Base-by-base conservation (phyloP, 176 grass and related monocot genomes). In the Raddia guianensis region DNA sequence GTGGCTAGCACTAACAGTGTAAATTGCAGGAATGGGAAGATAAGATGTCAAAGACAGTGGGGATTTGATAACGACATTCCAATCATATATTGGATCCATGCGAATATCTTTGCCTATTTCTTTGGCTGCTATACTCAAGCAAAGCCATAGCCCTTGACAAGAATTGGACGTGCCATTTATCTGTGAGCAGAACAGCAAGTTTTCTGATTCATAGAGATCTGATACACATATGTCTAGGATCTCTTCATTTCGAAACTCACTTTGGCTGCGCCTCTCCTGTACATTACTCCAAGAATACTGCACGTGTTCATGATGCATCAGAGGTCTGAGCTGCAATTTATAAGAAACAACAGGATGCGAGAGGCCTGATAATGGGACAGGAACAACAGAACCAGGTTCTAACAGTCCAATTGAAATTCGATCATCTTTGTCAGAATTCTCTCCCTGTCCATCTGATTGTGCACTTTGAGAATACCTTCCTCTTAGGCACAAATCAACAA, bases 51-150 rank as follows among this genome's bases (percentile, higher is more conserved):
- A 81, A 81, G 90, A 89, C 82, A 98, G 79, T 4, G 95, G 95
- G 21, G 95, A 87, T 52, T 89, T 89, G 65, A 98, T 85, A 77
- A 87, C 20, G 66, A 98, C 85, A 51, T 76, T 95, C 95, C 95
- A 95, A 81, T 98, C 95, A 62, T 88, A 83, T 93, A 98, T 91
- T 49, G 95, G 86, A 67, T 95, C 80, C 55, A 89, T 90, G 14
- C 70, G 87, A 73, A 89, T 81, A 91, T 98, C 95, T 87, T 95
- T 98, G 68, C 95, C 90, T 63, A 98, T 93, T 87, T 98, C 95
- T 81, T 95, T 98, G 57, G 92, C 81, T 70, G 89, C 89, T 77
- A 94, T 87, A 75, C 92, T 98, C 55, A 78, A 83, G 84, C 88
- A 94, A 89, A 98, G 91, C 95, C 95, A 98, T 70, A 95, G 69